A percentile compares a stretch with the other conserved stretches of the same genome.
Evolutionary conservation across 805 yeast genomes (phyloP).

Genomic region (Ogataea trehalophila): DNA sequence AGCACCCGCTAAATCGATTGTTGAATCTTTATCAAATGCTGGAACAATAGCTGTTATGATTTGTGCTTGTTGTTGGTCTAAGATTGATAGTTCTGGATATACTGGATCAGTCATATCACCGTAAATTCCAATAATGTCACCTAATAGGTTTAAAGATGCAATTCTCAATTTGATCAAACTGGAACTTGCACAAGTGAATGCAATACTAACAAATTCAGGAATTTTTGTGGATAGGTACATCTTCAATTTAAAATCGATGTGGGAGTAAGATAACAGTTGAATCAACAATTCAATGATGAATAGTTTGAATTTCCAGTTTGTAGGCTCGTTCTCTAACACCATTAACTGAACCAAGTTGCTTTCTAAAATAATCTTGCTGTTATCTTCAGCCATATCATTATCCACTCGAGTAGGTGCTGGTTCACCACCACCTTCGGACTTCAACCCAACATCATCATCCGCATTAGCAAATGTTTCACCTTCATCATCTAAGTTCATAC

Average conservation of each 20-base stretch:
- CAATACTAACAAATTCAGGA: slow-evolving; percentile 66
- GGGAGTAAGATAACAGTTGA: slow-evolving; percentile 37
- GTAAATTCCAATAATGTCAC: slow-evolving; percentile 54
- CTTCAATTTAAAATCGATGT: slow-evolving; percentile 34
- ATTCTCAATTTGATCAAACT: slow-evolving; percentile 55
- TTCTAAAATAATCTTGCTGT: slow-evolving; percentile 3
- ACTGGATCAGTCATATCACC: slow-evolving; percentile 66
- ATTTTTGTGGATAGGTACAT: slow-evolving; percentile 40
- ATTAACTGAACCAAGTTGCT: slow-evolving; percentile 16
- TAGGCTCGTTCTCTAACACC: slow-evolving; percentile 46
- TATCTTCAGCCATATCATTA: slow-evolving; percentile 1
- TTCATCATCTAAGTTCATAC: slow-evolving; percentile 18
- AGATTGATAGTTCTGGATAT: slow-evolving; percentile 60
- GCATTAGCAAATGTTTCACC: slow-evolving; percentile 15
- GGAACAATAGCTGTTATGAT: slow-evolving; percentile 87
- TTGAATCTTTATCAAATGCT: slow-evolving; percentile 70
- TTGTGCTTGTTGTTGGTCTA: slow-evolving; percentile 94
- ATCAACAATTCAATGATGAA: slow-evolving; percentile 43
- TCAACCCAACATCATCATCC: slow-evolving; percentile 17
- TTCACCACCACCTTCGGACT: slow-evolving; percentile 5
- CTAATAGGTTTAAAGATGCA: slow-evolving; percentile 62
- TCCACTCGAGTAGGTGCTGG: neutral
- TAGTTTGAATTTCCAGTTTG: slow-evolving; percentile 52
- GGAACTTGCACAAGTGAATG: slow-evolving; percentile 79
- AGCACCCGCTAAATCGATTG: slow-evolving; percentile 65